A percentile compares a stretch with the other conserved stretches of the same genome.
phyloP scores from a whole-genome alignment of 345 rosid species.

The Erucastrum elatum region DNA sequence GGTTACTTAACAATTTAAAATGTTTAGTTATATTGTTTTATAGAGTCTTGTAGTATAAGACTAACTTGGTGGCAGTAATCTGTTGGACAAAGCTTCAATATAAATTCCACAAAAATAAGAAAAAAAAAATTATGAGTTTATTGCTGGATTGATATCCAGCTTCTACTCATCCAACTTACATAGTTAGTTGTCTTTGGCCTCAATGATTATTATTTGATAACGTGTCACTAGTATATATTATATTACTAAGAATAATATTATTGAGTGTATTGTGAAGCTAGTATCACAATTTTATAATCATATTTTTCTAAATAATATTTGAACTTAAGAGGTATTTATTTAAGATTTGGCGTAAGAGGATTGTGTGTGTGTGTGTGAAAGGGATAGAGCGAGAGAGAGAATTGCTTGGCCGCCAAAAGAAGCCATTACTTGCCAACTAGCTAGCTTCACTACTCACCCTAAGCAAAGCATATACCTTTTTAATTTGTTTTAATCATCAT shows the following conservation, averaged over 20 bases:
- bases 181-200: slow-evolving; percentile 28
- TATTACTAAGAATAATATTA: slow-evolving; percentile 17
- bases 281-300: slow-evolving; percentile 2
- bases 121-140: not conserved
- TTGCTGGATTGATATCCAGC: slow-evolving; percentile 5
- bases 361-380: slow-evolving; percentile 17
- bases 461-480: slow-evolving; percentile 42
- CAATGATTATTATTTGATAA: slow-evolving; percentile 27
- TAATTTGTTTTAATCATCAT: not conserved
- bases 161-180: slow-evolving; percentile 25
- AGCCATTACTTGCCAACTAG: slow-evolving; percentile 43
- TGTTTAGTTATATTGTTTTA: slow-evolving; percentile 2
- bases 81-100: not conserved
- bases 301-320: not conserved
- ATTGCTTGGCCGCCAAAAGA: slow-evolving; percentile 44
- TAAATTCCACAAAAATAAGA: not conserved
- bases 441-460: slow-evolving; percentile 42
- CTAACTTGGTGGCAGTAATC: slow-evolving; percentile 7
- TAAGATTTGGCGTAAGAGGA: slow-evolving; percentile 33
- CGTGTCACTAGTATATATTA: slow-evolving; percentile 22
- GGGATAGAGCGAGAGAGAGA: slow-evolving; percentile 27
- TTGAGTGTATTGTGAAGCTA: slow-evolving; percentile 38
- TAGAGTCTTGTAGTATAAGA: not conserved
- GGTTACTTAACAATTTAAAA: slow-evolving; percentile 4
- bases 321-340: not conserved